Evolutionary conservation across 352 stramenopile genomes (phyloP), one percentile per base, ranked within the genome.

Genomic region (Globisporangium spiculum): DNA sequence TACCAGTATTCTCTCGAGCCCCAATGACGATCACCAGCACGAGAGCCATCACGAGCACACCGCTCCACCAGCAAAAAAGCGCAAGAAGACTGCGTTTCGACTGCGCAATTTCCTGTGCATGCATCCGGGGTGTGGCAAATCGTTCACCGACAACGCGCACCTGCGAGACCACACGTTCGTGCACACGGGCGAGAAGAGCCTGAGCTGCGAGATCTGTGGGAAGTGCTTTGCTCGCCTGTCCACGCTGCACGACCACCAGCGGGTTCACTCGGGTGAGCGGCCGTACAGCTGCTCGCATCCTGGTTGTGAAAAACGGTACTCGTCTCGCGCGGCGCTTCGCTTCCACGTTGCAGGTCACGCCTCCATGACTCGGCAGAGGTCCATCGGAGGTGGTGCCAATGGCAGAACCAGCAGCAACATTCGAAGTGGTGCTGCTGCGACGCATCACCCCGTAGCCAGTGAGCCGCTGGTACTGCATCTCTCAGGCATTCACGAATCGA

Each of bases 251-350:
- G 82, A 88, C 58, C 83, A 91, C 64, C 75, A 78, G 67, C 83
- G 85, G 46, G 83, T 92, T 32, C 86, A 93, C 65, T 90, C 82
- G 34, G 83, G 84, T 10, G 85, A 92, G 73, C 89, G 90, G 54
- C 83, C 83, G 24, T 93, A 91, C 63, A 67, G 67, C 34, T 94
- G 86, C 38, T 41, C 59, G 16, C 52, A 71, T 12, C 44, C 44
- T 3, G 69, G 62, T 9, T 80, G 74, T 27, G 53, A 60, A 46
- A 77, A 78, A 57, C 61, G 74, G 44, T 68, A 91, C 64, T 80
- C 83, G 41, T 91, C 83, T 10, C 80, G 83, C 58, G 76, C 81
- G 32, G 83, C 83, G 44, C 78, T 91, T 65, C 81, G 83, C 2
- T 86, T 91, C 59, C 83, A 91, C 64, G 67, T 77, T 26, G 69